Evolutionary conservation across 495 filamentous ascomycete species (phyloP).

Genomic region (Aspergillus wentii): DNA sequence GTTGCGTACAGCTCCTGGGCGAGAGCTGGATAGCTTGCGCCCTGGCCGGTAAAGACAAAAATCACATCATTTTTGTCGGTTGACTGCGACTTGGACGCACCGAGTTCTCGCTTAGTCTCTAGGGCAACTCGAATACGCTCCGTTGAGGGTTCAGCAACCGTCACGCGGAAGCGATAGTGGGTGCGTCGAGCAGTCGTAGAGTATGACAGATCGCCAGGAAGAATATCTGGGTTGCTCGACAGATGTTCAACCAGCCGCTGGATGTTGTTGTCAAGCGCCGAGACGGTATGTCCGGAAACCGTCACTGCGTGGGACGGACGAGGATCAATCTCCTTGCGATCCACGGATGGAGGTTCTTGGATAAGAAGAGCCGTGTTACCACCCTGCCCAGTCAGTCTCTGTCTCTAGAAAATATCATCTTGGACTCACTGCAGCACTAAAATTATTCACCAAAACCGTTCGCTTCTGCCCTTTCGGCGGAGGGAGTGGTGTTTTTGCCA

Average conservation of each 20-base stretch:
- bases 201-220: constrained; percentile 20
- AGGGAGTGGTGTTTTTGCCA: too few species aligned
- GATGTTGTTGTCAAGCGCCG: too few species aligned
- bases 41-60: constrained; percentile 68
- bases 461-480: constrained; percentile 12
- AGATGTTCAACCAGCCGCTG: too few species aligned
- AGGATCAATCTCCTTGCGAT: too few species aligned
- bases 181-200: constrained; percentile 32
- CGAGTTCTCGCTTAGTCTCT: too few species aligned
- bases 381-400: constrained; percentile 2
- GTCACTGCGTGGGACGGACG: not conserved
- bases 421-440: constrained; percentile 33
- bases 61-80: too few species aligned
- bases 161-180: constrained; percentile 30
- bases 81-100: too few species aligned
- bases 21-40: constrained; percentile 46
- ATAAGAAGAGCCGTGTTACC: constrained; percentile 31
- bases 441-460: constrained; percentile 29
- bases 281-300: not conserved
- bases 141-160: too few species aligned
- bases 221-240: constrained; percentile 6
- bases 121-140: too few species aligned
- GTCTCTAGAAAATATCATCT: too few species aligned
- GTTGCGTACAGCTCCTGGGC: constrained; percentile 20
- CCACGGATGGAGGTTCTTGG: constrained; percentile 28